Base-by-base conservation (phyloP, 108 stramenopile genomes). In the Cyclostephanos invisitatus region DNA sequence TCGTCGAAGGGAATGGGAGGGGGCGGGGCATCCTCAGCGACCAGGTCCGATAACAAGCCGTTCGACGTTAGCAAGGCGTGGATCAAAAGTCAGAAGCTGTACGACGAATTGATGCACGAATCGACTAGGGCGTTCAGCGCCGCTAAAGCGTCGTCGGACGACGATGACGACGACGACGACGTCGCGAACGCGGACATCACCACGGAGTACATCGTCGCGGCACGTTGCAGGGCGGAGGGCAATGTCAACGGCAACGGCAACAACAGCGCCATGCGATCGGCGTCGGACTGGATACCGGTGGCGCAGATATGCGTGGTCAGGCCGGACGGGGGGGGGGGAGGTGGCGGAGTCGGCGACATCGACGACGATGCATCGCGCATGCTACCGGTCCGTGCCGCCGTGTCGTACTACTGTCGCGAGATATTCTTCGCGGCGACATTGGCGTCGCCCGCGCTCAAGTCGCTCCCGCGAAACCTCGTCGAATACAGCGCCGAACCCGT, bases 211-310 rank as follows among this genome's bases (percentile, higher is more conserved):
- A 72, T 93, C 15, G 69, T 93, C 12, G 79, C 91, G 2, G 88
- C 87, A 20, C 77, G 87, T n/a, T 63, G 56, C 56, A 73, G 73
- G 46, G 71, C 47, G 7, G 70, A 58, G 18, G 36, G 37, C 29
- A 36, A 42, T n/a, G 17, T 0, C 53, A 25, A 15, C 53, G 5
- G 5, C 22, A 54, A 54, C 25, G 11, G 11, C 9, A 25, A 0
- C 25, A 15, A 15, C 25, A 57, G 29, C 29, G 56, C 56, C 6
- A 2, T 29, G 14, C 56, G 56, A 20, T 57, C 29, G 20, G 84
- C 88, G 3, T 51, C 84, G 5, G 92, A 94, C 71, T 94, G 93
- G 90, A 75, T 94, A 25, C 93, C 93, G 12, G 84, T 94, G 29
- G 88, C 89, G 18, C 90, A 91, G 62, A 18, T 94, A 27, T 77